Base-by-base conservation (phyloP, 2,329 filamentous ascomycete species). In the Mycogone perniciosa region DNA sequence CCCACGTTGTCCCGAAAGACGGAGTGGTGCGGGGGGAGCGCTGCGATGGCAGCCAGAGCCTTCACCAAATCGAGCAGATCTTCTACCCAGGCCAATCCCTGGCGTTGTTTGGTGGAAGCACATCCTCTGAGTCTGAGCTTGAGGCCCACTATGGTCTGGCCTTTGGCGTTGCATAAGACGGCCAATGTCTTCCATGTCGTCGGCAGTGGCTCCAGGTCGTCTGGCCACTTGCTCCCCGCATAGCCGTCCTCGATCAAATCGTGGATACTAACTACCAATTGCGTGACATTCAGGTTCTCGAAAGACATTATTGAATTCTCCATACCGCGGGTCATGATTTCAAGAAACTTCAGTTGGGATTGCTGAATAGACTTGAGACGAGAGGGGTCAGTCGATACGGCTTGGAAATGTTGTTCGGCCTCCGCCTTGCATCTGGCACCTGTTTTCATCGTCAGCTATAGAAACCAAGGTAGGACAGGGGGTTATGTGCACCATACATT, bases 51-150 rank as follows among this genome's bases (percentile, higher is more conserved):
- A 29, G 30, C 30, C 8, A 52, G 45, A 2, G 11, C 20, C 9
- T 48, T 26, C 8, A 44, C 50, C 26, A 52, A 20, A 31, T 52
- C 50, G n/a, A 52, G 26, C 13, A 52, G 31, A 11, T 52, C 50
- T 33, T 52, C 45, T 27, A 41, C 20, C 31, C 46, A 52, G 26
- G 27, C 33, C 5, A 52, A 38, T 5, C 34, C 39, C 3, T 39
- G 44, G 13, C 45, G 45, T 20, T 27, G 20, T 26, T 31, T 48
- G 29, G 39, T 44, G 20, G 13, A 7, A 33, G 45, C 29, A 52
- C 3, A 3, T 33, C 50, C 39, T 26, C 13, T 44, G 26, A 48
- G 3, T 6, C 39, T 40, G 33, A 48, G 31, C 39, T 20, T 39
- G 29, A 52, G 4, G n/a, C 31, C 27, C 6, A 44, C 47, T 7